Evolutionary conservation across 192 early-diverging fungal species (phyloP), one percentile per base, ranked within the genome.

Genomic region (Geranomyces variabilis): DNA sequence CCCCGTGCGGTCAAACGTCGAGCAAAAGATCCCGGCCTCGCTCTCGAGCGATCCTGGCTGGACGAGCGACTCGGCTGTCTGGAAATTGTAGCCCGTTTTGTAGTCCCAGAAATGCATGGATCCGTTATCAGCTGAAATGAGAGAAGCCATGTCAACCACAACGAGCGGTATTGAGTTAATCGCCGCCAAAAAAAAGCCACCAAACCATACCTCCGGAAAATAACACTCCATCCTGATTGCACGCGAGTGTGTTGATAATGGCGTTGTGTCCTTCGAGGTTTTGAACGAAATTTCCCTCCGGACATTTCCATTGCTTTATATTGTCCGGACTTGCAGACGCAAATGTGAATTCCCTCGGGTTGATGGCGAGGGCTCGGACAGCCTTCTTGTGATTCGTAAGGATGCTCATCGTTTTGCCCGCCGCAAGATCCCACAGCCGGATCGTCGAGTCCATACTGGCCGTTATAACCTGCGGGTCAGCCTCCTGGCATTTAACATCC

Each of bases 361-460:
- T 95, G 61, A 97, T 69, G 0, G 96, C 92, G 58, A 98, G 79
- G 0, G 95, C 90, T 19, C 96, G 91, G 0, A 99, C 96, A 30
- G 88, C 88, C 80, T 98, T 99, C 72, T 98, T 99, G 85, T 99
- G 97, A 78, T 99, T 95, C 17, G 97, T 99, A 58, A 99, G 84
- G 0, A 89, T 92, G 0, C 90, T 80, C 90, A 97, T 90, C 0
- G 94, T 87, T 72, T 98, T 99, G 60, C 97, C 97, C 1, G 96
- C 94, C 0, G 95, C 93, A 26, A 99, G 76, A 81, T 99, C 97
- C 97, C 97, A 99, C 41, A 98, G 86, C 69, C 89, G 82, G 30
- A 99, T 87, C 0, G 97, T 99, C 13, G 87, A 87, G 76, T 99
- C 96, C 88, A 92, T 92, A 7, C 94, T 97, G 0, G 87, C 91